Evolutionary conservation across 345 rosid genomes (phyloP), one percentile per base, ranked within the genome.

Genomic region (Garcia nutans): DNA sequence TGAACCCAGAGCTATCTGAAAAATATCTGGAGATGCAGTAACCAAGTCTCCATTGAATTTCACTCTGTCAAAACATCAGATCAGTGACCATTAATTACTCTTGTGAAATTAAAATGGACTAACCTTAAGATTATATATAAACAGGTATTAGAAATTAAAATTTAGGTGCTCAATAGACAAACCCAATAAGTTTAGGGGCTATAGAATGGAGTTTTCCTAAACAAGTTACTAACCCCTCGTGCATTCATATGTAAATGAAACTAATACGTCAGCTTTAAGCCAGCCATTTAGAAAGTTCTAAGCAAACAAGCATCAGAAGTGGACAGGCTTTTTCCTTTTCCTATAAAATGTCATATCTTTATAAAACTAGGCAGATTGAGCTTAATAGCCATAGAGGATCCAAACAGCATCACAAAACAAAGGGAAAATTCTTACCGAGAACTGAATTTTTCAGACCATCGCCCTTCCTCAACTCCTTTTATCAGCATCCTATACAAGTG

Each of bases 401-500:
- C 20, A 62, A 61, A 8, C 50, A 63, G 9, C 42, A 28, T 28
- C 8, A 15, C 23, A 61, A 66, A 75, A 56, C 3, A 54, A 2
- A 17, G 37, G 19, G 60, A 70, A 70, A 77, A 24, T 62, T 59
- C 83, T 3, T 84, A 95, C 97, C 97, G 84, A n/a, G 99, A 91
- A 70, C 84, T 81, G 80, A 91, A 91, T 80, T 95, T 95, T 82
- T 91, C 94, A 4, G 99, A 70, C 99, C 97, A 95, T 81, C 88
- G 87, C 37, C 91, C 92, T 86, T 91, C 96, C 79, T 83, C 68
- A 4, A 92, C 88, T 82, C 99, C 97, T 77, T 92, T 95, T 86
- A 88, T 84, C 69, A 95, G 84, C 99, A 95, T 95, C 79, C 99
- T 95, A 80, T 68, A 72, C 75, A 71, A 62, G 78, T 24, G 57